Base-by-base conservation (phyloP, 2,329 filamentous ascomycete species). In the Pseudopithomyces chartarum region DNA sequence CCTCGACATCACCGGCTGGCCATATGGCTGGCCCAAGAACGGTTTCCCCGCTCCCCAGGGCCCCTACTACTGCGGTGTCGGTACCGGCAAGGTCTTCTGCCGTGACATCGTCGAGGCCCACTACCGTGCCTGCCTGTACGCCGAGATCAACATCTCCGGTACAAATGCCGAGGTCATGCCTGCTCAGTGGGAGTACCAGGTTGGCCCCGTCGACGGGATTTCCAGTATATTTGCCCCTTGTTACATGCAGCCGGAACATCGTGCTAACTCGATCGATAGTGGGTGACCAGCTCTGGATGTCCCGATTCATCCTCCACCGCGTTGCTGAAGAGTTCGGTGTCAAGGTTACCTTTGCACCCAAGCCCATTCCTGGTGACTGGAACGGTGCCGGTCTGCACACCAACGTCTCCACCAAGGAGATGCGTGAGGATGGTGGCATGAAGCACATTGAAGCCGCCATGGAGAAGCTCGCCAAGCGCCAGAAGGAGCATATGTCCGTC, bases 161-260 rank as follows among this genome's bases (percentile, higher is more conserved):
- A 98, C 95, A 82, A 99, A 99, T 80, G 95, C 95, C 65, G 95
- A 99, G 85, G 95, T 99, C 74, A 96, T 97, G 91, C 90, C 92
- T 63, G 92, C 90, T 59, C 94, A 97, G 81, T 98, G 94, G 94
- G 94, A 98, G 79, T 97, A 91, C 87, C 94, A 97, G 78, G 91
- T 97, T 71, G 94, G 94, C 56, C 94, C 94, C 63, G 96, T 91
- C 80, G 79, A 82, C 53, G 94, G 92, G 63, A 97, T 97, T 70
- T 83, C 88, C 76, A 90, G 89, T 91, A 79, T 81, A 87, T 83
- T 39, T 26, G 46, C 49, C 17, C 10, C n/a, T 11, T 51, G 19
- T 44, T 46, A 38, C 17, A 32, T 33, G 20, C 54, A 48, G 42
- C 55, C 50, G 50, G 52, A 33, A 19, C 20, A 19, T 38, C 33